A percentile compares a stretch with the other conserved stretches of the same genome.
Evolutionary conservation across 345 rosid genomes (phyloP).

Genomic region (Heritiera littoralis): DNA sequence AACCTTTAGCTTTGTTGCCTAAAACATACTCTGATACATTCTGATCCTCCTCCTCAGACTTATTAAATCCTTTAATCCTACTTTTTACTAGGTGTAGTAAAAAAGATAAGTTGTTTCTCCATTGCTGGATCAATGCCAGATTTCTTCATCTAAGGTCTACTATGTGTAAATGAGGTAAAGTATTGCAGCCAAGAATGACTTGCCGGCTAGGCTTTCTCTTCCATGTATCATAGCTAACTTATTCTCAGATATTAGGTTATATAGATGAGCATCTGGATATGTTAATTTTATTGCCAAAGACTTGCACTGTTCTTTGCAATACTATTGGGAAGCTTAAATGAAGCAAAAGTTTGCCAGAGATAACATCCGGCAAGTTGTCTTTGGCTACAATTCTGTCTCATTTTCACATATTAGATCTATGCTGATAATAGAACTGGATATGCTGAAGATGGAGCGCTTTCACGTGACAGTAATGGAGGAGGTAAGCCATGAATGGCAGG

Average conservation of each 20-base stretch:
- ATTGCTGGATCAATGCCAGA: not conserved
- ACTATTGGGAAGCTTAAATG: not conserved
- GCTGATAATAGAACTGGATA: constrained; percentile 25
- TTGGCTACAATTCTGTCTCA: constrained; percentile 44
- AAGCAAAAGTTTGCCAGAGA: not conserved
- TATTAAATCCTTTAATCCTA: no score
- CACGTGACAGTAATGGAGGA: not conserved
- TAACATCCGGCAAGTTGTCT: constrained; percentile 41
- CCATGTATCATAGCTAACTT: no score
- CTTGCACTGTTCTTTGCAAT: not conserved
- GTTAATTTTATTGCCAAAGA: not conserved
- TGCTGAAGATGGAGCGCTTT: not conserved
- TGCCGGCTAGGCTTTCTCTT: constrained; percentile 33
- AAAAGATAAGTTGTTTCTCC: no score
- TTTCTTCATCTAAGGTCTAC: constrained; percentile 33
- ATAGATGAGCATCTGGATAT: not conserved
- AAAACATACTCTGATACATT: not conserved
- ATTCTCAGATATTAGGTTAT: not conserved
- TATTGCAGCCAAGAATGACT: constrained; percentile 56
- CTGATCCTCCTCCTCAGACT: no score
- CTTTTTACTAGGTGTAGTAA: no score
- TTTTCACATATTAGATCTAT: constrained; percentile 36
- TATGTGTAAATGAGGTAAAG: constrained; percentile 39
- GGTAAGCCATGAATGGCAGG: no score
- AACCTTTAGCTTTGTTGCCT: not conserved